These are phyloP conservation scores for Acacia crassicarpa DNA, from an alignment of 306 rosid genomes.

Conservation along the genomic window DNA sequence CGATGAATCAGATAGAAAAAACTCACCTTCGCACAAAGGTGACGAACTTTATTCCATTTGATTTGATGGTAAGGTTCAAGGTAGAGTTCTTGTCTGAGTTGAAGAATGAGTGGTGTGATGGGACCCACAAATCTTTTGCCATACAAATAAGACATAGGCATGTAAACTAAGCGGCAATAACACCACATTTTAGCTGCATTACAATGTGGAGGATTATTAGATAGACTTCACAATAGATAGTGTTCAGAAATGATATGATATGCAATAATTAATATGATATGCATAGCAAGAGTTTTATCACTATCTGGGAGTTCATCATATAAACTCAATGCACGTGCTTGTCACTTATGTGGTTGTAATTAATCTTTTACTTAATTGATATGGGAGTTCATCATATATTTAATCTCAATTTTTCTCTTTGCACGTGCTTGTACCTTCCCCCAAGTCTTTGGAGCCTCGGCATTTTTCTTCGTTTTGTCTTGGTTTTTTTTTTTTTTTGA, in stretches of 20 bases:
- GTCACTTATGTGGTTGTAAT: no score
- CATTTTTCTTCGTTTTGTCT: no score
- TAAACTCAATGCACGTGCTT: no score
- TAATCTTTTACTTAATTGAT: no score
- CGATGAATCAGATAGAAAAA: neutral
- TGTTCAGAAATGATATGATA: neutral
- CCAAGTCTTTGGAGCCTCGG: no score
- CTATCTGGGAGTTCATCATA: no score
- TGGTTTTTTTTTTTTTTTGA: no score
- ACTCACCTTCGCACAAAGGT: conserved; percentile 53
- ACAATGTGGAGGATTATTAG: neutral
- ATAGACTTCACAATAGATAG: neutral
- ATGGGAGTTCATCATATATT: no score
- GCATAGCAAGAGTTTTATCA: no score
- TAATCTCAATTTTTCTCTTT: no score
- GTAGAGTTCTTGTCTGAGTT: conserved; percentile 59
- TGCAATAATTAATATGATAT: neutral
- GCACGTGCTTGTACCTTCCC: no score
- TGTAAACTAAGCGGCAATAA: conserved; percentile 69
- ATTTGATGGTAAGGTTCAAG: conserved; percentile 50
- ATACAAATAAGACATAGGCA: conserved; percentile 86
- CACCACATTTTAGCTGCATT: conserved; percentile 83
- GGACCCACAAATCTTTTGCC: conserved; percentile 74
- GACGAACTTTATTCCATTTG: conserved; percentile 70
- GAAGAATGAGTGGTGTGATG: conserved; percentile 67